Evolutionary conservation across 2,329 filamentous ascomycete genomes (phyloP), one percentile per base, ranked within the genome.

Genomic region (Pseudogymnoascus sp.): DNA sequence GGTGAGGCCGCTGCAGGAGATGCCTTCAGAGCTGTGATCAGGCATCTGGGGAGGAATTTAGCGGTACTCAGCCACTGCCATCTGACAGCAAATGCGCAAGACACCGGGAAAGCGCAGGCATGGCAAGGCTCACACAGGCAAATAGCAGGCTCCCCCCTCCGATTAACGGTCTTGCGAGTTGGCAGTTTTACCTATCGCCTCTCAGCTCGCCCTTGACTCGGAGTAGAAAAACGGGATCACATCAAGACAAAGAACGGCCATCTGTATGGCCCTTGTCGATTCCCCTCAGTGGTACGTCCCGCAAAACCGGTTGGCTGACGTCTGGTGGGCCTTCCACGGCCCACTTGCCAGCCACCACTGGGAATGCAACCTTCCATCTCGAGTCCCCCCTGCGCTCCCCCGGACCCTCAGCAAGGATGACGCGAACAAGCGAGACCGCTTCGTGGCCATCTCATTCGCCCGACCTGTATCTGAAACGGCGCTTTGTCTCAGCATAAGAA

Each of bases 251-350:
- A 54, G 47, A 33, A 54, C 47, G 47, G 28, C 47, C 47, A 54
- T 54, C 47, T 33, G 47, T 54, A 33, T 54, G 47, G 47, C 25
- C 47, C 47, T 33, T 54, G 47, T 33, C 47, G 28, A 54, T 54
- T 54, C 25, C 28, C 43, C 47, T 54, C 25, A 54, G 28, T 54
- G 47, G 28, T 54, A 54, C 47, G 47, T 54, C 47, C 47, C 47
- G 47, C 47, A 54, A 54, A 54, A 54, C 47, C 47, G 47, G 47
- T 54, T 54, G 47, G 47, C 28, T 54, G 28, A 54, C 47, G n/a
- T 54, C 47, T 54, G 6, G 47, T 54, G 47, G 47, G 16, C 47
- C 47, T 54, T 14, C 18, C 18, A 7, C 28, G 47, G 28, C 47
- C 47, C 47, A 54, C 47, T 54, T 33, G 11, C 39, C 47, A 54